Evolutionary conservation across 768 basidiomycete species (phyloP).

Genomic region (Tylopilus balloui): DNA sequence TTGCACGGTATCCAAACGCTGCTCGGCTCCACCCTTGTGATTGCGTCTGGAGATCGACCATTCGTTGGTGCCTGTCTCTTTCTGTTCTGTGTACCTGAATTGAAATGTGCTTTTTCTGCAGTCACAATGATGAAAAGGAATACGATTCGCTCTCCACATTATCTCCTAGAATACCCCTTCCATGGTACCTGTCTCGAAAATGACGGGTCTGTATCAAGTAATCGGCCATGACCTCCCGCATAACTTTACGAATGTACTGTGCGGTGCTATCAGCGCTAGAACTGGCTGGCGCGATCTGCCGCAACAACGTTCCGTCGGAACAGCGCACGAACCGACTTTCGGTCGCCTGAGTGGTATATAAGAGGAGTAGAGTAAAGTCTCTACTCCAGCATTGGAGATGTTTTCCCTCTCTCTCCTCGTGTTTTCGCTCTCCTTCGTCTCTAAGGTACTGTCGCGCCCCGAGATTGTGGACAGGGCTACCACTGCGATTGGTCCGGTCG

Average conservation of each 20-base stretch:
- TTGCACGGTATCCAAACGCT: too few species aligned
- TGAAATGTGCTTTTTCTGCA: neutral
- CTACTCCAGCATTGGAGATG: neutral
- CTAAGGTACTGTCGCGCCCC: neutral
- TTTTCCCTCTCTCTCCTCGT: neutral
- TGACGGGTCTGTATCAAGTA: neutral
- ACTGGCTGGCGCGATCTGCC: neutral
- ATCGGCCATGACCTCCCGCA: neutral
- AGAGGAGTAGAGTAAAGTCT: neutral
- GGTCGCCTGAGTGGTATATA: neutral
- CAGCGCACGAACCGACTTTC: neutral
- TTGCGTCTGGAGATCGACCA: too few species aligned
- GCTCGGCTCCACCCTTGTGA: too few species aligned
- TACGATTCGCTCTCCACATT: neutral
- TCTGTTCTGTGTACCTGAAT: neutral
- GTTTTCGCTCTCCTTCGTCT: neutral
- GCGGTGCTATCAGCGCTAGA: neutral
- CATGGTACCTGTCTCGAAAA: neutral
- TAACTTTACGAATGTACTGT: neutral
- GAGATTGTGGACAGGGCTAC: neutral
- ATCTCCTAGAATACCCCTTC: neutral
- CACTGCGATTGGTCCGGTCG: slow-evolving; percentile 12
- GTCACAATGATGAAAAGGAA: neutral
- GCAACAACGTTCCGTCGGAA: neutral
- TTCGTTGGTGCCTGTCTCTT: neutral